Conservation (phyloP, 805 yeast species). For the Pichia heedii region DNA sequence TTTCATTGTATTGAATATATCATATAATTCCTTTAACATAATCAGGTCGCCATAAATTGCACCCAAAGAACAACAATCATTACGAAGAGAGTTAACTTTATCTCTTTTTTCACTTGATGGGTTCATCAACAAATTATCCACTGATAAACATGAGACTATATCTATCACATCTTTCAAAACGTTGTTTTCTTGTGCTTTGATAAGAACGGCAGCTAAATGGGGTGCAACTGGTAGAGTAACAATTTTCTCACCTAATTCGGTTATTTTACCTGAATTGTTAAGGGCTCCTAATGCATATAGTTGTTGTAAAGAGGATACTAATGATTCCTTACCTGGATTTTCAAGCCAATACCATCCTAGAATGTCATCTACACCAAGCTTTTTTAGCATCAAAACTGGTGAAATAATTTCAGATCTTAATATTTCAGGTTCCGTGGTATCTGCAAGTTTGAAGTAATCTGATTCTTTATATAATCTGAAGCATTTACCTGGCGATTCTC, state of each 20-base stretch:
- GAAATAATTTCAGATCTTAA: conserved; percentile 76
- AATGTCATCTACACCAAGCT: conserved; percentile 74
- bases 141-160: conserved; percentile 86
- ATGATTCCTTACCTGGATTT: conserved; percentile 72
- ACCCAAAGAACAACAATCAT: conserved; percentile 65
- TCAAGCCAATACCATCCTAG: conserved; percentile 90
- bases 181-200: conserved; percentile 48
- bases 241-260: conserved; percentile 76
- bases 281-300: conserved; percentile 74
- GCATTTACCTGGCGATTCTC: conserved; percentile 89
- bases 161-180: conserved; percentile 64
- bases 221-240: conserved; percentile 90
- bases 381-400: conserved; percentile 77
- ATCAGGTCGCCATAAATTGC: conserved; percentile 71
- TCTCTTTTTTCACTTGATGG: conserved; percentile 78
- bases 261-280: conserved; percentile 65
- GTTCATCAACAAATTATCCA: conserved; percentile 75
- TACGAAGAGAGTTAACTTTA: conserved; percentile 69
- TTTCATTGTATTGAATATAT: conserved; percentile 39
- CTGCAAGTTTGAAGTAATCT: conserved; percentile 52
- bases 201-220: conserved; percentile 75
- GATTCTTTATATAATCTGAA: conserved; percentile 73
- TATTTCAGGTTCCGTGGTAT: conserved; percentile 91
- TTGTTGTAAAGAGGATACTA: conserved; percentile 68
- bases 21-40: conserved; percentile 70